phyloP scores from a whole-genome alignment of 2,329 filamentous ascomycete genomes.

The Talaromyces albobiverticillius region DNA sequence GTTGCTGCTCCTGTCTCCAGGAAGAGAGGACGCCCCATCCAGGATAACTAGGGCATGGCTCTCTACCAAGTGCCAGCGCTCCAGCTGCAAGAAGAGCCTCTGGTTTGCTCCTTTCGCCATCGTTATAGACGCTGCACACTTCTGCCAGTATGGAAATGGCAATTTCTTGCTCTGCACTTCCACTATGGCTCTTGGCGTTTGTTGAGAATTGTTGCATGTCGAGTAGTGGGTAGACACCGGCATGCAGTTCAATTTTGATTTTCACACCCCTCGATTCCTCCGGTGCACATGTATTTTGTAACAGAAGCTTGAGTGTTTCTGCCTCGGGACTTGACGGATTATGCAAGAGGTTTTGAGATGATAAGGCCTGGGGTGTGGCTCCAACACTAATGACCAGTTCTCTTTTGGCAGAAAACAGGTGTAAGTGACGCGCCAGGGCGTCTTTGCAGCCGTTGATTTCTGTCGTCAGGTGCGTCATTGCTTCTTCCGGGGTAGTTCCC shows the following conservation, averaged over 20 bases:
- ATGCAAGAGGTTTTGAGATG: slow-evolving; percentile 58
- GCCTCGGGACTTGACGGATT: slow-evolving; percentile 31
- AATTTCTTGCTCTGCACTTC: slow-evolving; percentile 49
- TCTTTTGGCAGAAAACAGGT: slow-evolving; percentile 16
- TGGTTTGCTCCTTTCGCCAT: slow-evolving; percentile 50
- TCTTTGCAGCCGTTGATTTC: slow-evolving; percentile 55
- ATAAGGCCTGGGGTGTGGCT: slow-evolving; percentile 70
- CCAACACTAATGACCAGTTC: slow-evolving; percentile 65
- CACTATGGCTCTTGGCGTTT: slow-evolving; percentile 52
- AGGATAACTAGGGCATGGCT: slow-evolving; percentile 67
- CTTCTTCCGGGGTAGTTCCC: slow-evolving; percentile 53
- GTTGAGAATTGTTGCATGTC: slow-evolving; percentile 79
- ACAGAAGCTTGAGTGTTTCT: slow-evolving; percentile 24
- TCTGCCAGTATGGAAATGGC: slow-evolving; percentile 69
- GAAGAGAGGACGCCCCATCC: slow-evolving; percentile 69
- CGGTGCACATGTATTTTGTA: slow-evolving; percentile 14
- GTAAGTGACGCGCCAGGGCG: slow-evolving; percentile 24
- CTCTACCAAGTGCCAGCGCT: slow-evolving; percentile 66
- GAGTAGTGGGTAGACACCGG: slow-evolving; percentile 71
- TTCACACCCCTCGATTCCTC: slow-evolving; percentile 25
- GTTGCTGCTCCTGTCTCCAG: too few species aligned
- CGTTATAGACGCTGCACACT: slow-evolving; percentile 65
- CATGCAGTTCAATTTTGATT: slow-evolving; percentile 65
- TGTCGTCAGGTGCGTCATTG: slow-evolving; percentile 56
- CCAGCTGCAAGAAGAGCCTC: slow-evolving; percentile 71